phyloP scores from a whole-genome alignment of 192 early-diverging fungal genomes.

The Glomus cerebriforme region DNA sequence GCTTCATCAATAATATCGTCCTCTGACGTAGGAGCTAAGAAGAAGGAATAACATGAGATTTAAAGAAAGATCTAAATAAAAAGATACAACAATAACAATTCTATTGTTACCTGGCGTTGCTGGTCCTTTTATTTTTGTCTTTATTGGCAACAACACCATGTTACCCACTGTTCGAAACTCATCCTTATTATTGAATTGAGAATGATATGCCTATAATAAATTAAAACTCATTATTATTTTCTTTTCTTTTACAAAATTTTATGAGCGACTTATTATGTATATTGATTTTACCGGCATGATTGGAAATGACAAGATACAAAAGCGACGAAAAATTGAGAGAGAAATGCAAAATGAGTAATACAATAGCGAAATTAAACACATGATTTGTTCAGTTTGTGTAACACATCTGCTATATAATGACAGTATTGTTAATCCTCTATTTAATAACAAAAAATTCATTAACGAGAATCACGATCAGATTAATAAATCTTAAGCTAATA shows the following conservation, averaged over 20 bases:
- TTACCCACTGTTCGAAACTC: conserved; percentile 73
- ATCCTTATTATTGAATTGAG: conserved; percentile 70
- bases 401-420: too few relatives aligned
- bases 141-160: conserved; percentile 86
- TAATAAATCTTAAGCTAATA: too few relatives aligned
- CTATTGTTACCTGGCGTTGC: conserved; percentile 68
- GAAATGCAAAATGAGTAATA: too few relatives aligned
- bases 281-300: conserved; percentile 4
- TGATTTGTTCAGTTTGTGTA: too few relatives aligned
- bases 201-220: conserved; percentile 83
- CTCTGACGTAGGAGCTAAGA: conserved; percentile 44
- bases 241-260: not conserved
- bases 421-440: too few relatives aligned
- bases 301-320: not conserved
- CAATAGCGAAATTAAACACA: not conserved
- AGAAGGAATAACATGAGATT: too few relatives aligned
- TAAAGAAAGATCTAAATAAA: too few relatives aligned
- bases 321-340: too few relatives aligned
- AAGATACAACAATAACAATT: not conserved
- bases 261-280: not conserved
- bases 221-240: not conserved
- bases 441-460: too few relatives aligned
- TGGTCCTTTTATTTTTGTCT: conserved; percentile 84
- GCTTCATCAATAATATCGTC: conserved; percentile 97
- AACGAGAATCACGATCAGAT: too few relatives aligned